Percentiles rank a stretch among this genome's conserved stretches.
Evolutionary conservation across 148 eudicot genomes (phyloP).

Genomic region (Salicornia ramosissima): DNA sequence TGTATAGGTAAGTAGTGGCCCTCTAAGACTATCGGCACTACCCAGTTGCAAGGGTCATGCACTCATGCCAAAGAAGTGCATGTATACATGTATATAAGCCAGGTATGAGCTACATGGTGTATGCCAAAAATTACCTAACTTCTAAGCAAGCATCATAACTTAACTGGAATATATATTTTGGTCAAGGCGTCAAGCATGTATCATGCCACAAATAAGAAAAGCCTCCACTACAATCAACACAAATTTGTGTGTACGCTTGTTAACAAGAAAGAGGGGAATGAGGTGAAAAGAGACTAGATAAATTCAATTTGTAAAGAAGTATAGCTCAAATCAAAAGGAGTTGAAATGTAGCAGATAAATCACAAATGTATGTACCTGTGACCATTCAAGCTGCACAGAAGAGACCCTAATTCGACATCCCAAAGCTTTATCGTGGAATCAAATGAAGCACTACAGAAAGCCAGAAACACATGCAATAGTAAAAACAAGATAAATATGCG

Average conservation of each 20-base stretch:
- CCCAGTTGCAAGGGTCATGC: background rate
- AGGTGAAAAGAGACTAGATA: too few relatives aligned
- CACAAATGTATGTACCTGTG: slow-evolving; percentile 39
- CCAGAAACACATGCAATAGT: background rate
- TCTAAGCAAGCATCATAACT: too few relatives aligned
- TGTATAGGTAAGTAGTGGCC: background rate
- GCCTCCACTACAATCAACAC: too few relatives aligned
- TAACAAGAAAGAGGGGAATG: too few relatives aligned
- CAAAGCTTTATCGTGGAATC: slow-evolving; percentile 53
- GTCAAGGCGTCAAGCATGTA: too few relatives aligned
- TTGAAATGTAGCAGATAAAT: background rate
- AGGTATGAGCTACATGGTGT: too few relatives aligned
- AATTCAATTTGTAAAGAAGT: background rate
- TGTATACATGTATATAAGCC: background rate
- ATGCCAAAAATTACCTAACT: too few relatives aligned
- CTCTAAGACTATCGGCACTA: background rate
- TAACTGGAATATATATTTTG: too few relatives aligned
- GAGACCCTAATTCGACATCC: slow-evolving; percentile 45
- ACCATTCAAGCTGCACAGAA: slow-evolving; percentile 51
- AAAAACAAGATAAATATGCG: background rate
- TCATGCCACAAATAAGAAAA: too few relatives aligned
- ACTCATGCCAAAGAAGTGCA: background rate
- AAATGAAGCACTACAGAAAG: slow-evolving; percentile 22
- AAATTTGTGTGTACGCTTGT: too few relatives aligned
- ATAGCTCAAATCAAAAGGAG: too few relatives aligned